Evolutionary conservation across 2,329 filamentous ascomycete genomes (phyloP), one percentile per base, ranked within the genome.

Genomic region (Aspergillus luchuensis): DNA sequence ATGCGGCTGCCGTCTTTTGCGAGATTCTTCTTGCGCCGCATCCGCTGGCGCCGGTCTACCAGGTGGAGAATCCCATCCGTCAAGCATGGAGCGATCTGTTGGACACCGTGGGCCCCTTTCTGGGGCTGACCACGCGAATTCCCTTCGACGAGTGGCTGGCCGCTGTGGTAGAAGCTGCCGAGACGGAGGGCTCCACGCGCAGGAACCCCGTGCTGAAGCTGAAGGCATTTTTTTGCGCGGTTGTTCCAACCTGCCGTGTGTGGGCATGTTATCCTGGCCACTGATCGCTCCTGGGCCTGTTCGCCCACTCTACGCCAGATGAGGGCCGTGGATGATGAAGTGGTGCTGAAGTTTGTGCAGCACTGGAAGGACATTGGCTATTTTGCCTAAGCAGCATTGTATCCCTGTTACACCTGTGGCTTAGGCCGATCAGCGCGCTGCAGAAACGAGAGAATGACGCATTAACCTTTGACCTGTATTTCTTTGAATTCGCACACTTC

Each of bases 21-120:
- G 55, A 61, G 7, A 39, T 61, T 6, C 23, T 45, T 1, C 36
- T 61, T 8, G 19, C 49, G 2, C 38, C 5, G 8, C n/a, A 10
- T 4, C 33, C 47, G n/a, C 30, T n/a, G 21, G 15, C 19, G 1
- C 33, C 49, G 5, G n/a, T 55, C n/a, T 55, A 56, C 25, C 59
- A 58, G 28, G 11, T 61, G 13, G 59, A 61, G 25, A 61, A 61
- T 21, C 50, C 50, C 1, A 33, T 58, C 28, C 59, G 59, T 2
- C 59, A 61, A 25, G 33, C 55, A 4, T 58, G 59, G 59, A 19
- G 30, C 13, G 59, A 61, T n/a, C 21, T 60, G 21, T 51, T 59
- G 15, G 41, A 28, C 8, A 33, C 25, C 10, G 23, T 56, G 6
- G 23, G 15, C 10, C 13, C 39, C 2, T n/a, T 36, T 10, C 30